Base-by-base conservation (phyloP, 176 grass and related monocot genomes). In the Puccinellia tenuiflora region DNA sequence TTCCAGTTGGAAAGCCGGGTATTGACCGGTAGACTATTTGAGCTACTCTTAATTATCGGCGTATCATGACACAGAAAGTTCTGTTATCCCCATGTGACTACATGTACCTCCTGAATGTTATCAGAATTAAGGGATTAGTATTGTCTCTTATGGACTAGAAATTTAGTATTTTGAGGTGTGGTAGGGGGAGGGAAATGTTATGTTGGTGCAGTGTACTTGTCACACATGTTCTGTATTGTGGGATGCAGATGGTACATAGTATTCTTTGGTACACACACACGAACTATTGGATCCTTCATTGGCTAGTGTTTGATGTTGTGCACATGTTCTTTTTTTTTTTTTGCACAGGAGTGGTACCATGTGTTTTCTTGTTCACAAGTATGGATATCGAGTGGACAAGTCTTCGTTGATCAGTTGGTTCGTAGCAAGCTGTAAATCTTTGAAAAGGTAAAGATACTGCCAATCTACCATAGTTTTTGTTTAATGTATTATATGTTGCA, bases 281-380 rank as follows among this genome's bases (percentile, higher is more conserved):
- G 7, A 35, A 59, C 52, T 29, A 60, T 22, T 73, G 50, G 14
- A 82, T 57, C 50, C 28, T 73, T 40, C n/a, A 42, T 54, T 54
- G 4, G 11, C 7, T 50, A 38, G 17, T 53, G 54, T 53, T 73
- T 39, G 67, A 80, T 74, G 26, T 80, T 53, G 34, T 73, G 34
- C 39, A 78, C 21, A 70, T 53, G 37, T 77, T 79, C 64, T 61
- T 30, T 33, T 51, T 83, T 80, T 35, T 64, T 47, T 87, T 90
- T 37, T 28, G 24, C 9, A 26, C 86, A 97, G 95, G 95, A 89
- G 45, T 40, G 88, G 92, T 20, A 81, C 88, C 42, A 37, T 86
- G 84, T 92, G 79, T 82, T 90, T 89, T 89, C 81, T 97, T 83
- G 84, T 94, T 83, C 92, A 74, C 78, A 91, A 92, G 22, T 92